Base-by-base conservation (phyloP, 345 rosid genomes). In the Rhizophora mangle region DNA sequence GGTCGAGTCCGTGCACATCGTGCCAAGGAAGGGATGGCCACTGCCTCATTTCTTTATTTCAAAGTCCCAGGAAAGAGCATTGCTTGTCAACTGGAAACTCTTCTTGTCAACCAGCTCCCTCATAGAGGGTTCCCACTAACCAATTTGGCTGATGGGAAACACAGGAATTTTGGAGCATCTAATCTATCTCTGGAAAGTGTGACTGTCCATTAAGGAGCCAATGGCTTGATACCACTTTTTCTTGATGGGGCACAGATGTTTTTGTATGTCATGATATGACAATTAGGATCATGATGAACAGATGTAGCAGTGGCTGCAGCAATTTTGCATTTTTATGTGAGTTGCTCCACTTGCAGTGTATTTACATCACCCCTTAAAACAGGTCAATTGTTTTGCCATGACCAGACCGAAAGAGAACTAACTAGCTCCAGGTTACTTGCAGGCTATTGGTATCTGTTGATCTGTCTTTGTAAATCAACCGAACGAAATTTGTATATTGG, bases 11-110 rank as follows among this genome's bases (percentile, higher is more conserved):
- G 84, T 4, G 8, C 89, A 0, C 99, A 95, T 76, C 80, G 97
- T 1, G 80, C 81, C 3, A 89, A 82, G 83, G 89, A 84, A 55
- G 96, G 90, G 66, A 43, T 88, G 87, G 82, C 79, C 71, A 86
- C 74, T 52, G 90, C 96, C 7, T 77, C 93, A 19, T 95, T 95
- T 76, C 62, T 92, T 21, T 95, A 92, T 85, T 83, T 90, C 58
- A 49, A 67, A 36, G 97, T 95, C 43, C 85, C 89, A 1, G 99
- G 99, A 73, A 95, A 95, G 84, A 95, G 97, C 83, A 60, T 86
- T 2, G 99, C 96, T 39, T 92, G 97, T 79, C 96, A 86, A 79
- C 79, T 95, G 34, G 99, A 95, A 82, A 95, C 99, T 20, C 96
- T 95, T 70, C 85, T 95, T 62, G 85, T 95, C 77, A 90, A 95